Base-by-base conservation (phyloP, 352 stramenopile species). In the Globisporangium radiosum region DNA sequence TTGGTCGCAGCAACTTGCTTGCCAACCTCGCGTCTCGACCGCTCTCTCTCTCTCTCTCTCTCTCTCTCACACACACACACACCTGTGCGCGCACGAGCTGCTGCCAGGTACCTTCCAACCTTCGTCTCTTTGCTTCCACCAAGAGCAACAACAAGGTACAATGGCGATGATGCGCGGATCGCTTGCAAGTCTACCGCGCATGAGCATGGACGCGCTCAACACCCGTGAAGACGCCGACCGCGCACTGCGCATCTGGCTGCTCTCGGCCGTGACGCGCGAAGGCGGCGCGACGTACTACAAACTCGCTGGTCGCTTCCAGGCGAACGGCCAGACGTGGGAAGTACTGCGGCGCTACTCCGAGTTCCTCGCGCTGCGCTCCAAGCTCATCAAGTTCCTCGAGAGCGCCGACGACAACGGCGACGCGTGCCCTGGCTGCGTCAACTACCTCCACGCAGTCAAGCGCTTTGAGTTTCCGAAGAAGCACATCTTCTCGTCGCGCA, bases 401-500 rank as follows among this genome's bases (percentile, higher is more conserved):
- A 69, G 66, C 48, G 69, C 80, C 33, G 72, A 74, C 25, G 79
- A 88, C 47, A 88, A 81, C 25, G 72, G 69, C 25, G 78, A 87
- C 37, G 92, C 85, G 36, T 94, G 85, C 38, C 85, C 85, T 1
- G 81, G 85, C 5, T 94, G 85, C 61, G 54, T 81, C 45, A 91
- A 90, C 59, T 93, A 93, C 56, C 63, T 92, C 49, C 73, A 88
- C 65, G 71, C 81, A 44, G 82, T 94, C 66, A 69, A 81, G 63
- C 68, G 73, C 59, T 94, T 94, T 62, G 77, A 86, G 47, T 94
- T 94, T 58, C 85, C 85, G 0, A 92, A 92, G 69, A 94, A 94
- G 68, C 85, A 94, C 63, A 48, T 91, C 5, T 92, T 94, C 58
- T 84, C 78, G 11, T 92, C 85, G 11, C 70, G 77, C 48, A 85